Conservation (phyloP, 352 stramenopile genomes). For the Phytophthora pseudosyringae region DNA sequence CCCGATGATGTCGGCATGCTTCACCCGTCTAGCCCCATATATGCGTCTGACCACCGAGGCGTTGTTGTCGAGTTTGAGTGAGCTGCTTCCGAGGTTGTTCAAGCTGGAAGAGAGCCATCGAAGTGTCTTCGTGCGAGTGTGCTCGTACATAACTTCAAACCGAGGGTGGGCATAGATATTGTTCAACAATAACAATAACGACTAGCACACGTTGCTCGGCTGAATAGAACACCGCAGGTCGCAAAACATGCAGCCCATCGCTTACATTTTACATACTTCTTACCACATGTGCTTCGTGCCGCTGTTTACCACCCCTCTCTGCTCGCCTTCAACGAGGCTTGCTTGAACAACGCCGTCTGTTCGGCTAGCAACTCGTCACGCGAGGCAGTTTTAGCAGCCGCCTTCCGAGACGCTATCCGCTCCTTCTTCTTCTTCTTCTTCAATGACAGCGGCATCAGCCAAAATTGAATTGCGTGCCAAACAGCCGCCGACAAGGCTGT, state of each 20-base stretch:
- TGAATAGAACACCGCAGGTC: slow-evolving; percentile 8
- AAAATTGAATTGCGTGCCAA: slow-evolving; percentile 1
- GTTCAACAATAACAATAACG: slow-evolving; percentile 3
- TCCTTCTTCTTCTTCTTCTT: slow-evolving; percentile 49
- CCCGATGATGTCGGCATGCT: slow-evolving; percentile 81
- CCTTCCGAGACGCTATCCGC: slow-evolving; percentile 47
- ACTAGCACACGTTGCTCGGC: not conserved
- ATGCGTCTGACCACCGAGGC: slow-evolving; percentile 86
- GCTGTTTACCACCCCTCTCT: slow-evolving; percentile 67
- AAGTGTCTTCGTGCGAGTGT: not conserved
- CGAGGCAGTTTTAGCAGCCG: slow-evolving; percentile 33
- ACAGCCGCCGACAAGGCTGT: not conserved
- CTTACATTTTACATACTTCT: slow-evolving; percentile 4
- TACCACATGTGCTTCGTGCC: slow-evolving; percentile 1
- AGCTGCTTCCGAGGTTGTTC: slow-evolving; percentile 5
- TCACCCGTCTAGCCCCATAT: slow-evolving; percentile 74
- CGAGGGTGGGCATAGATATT: slow-evolving; percentile 1
- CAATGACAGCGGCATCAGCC: not conserved
- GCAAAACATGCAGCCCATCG: not conserved
- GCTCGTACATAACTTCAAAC: slow-evolving; percentile 1
- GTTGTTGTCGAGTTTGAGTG: slow-evolving; percentile 75
- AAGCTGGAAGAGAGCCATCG: not conserved
- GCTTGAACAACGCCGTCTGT: slow-evolving; percentile 77
- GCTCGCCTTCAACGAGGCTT: slow-evolving; percentile 63
- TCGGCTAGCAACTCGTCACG: slow-evolving; percentile 72